A percentile compares a stretch with the other conserved stretches of the same genome.
Conservation (phyloP, 202 grass and related monocot species). For the Setaria viridis region DNA sequence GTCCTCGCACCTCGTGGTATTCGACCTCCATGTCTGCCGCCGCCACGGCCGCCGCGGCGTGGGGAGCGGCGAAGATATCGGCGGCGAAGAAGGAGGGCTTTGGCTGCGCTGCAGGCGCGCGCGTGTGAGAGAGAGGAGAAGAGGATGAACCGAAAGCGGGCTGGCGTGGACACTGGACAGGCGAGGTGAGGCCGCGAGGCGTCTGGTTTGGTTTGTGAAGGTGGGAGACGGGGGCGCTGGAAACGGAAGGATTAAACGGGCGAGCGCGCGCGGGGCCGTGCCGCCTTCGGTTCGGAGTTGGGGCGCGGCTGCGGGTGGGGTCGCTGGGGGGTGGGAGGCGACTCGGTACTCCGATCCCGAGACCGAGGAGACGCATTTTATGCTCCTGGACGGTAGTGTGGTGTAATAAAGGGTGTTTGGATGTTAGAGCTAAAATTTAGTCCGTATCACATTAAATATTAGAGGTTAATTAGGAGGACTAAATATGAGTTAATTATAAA, state of each 20-base stretch:
- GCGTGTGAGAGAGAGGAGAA: neutral
- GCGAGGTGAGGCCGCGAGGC: too few relatives aligned
- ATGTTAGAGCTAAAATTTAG: too few relatives aligned
- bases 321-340: neutral
- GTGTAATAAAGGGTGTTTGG: too few relatives aligned
- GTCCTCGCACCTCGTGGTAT: conserved; percentile 64
- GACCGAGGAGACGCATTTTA: too few relatives aligned
- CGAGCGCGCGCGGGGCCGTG: neutral
- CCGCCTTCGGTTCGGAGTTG: neutral
- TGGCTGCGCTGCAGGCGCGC: neutral
- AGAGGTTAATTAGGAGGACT: too few relatives aligned
- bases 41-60: neutral
- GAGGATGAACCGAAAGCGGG: neutral
- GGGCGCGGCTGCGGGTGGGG: neutral
- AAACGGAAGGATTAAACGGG: neutral
- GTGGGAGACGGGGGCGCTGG: too few relatives aligned
- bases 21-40: conserved; percentile 56
- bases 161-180: neutral
- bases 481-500: too few relatives aligned
- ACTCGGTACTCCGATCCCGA: too few relatives aligned
- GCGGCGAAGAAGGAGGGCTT: neutral
- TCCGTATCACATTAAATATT: too few relatives aligned
- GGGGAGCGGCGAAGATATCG: neutral
- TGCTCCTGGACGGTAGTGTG: too few relatives aligned
- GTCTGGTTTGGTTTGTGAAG: neutral